Percentiles rank a stretch among this genome's conserved stretches.
These are phyloP conservation scores for Castanea sativa DNA, from an alignment of 306 rosid species.

Conservation along the genomic window DNA sequence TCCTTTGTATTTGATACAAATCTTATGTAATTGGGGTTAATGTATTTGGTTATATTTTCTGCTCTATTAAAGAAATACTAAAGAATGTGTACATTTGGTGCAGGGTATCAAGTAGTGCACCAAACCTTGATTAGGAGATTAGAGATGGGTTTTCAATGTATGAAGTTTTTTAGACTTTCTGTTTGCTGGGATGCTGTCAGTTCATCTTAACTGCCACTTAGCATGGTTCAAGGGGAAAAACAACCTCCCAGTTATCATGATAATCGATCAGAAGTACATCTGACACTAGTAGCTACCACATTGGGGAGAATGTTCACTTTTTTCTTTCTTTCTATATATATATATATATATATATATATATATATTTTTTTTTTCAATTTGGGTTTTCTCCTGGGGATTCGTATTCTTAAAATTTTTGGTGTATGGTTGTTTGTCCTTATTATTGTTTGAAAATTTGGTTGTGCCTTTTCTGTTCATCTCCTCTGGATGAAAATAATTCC, in stretches of 20 bases:
- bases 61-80: slow-evolving; percentile 12
- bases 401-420: slow-evolving; percentile 11
- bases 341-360: background rate
- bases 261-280: slow-evolving; percentile 22
- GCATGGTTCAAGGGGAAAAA: slow-evolving; percentile 17
- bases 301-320: slow-evolving; percentile 33
- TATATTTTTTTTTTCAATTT: background rate
- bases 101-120: slow-evolving; percentile 36
- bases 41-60: slow-evolving; percentile 19
- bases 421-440: background rate
- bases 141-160: slow-evolving; percentile 29
- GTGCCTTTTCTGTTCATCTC: slow-evolving; percentile 16
- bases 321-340: background rate
- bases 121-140: slow-evolving; percentile 39
- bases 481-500: background rate
- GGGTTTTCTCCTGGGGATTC: slow-evolving; percentile 15
- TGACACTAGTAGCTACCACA: slow-evolving; percentile 29
- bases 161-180: slow-evolving; percentile 19
- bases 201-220: slow-evolving; percentile 27
- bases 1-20: background rate
- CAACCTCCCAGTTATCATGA: too few relatives aligned
- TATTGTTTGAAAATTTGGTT: slow-evolving; percentile 8
- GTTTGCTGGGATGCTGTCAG: slow-evolving; percentile 28
- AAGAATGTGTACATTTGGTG: slow-evolving; percentile 13
- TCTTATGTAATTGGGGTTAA: background rate